phyloP scores from a whole-genome alignment of 208 protist genomes.

The Leptomonas pyrrhocoris region DNA sequence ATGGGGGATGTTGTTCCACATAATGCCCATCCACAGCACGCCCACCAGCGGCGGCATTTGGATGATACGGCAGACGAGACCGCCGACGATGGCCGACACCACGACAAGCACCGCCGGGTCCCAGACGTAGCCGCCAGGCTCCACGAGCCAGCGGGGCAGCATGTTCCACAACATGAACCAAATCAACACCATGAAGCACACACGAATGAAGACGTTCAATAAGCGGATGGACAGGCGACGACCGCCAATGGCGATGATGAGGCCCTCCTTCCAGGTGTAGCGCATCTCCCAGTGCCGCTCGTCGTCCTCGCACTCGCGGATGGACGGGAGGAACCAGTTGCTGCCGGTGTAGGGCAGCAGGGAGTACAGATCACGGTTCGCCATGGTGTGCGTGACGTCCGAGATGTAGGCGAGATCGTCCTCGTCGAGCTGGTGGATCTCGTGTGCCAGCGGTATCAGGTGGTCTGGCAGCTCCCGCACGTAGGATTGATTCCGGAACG shows the following conservation, averaged over 20 bases:
- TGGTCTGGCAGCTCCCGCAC: constrained; percentile 50
- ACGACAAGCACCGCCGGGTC: constrained; percentile 70
- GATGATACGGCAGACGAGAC: constrained; percentile 69
- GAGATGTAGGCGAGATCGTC: constrained; percentile 60
- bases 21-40: constrained; percentile 78
- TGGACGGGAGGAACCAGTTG: constrained; percentile 75
- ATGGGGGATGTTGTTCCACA: constrained; percentile 82
- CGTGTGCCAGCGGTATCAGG: constrained; percentile 50
- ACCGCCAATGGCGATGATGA: constrained; percentile 58
- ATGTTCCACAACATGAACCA: constrained; percentile 79
- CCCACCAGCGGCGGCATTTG: constrained; percentile 82
- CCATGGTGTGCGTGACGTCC: constrained; percentile 52
- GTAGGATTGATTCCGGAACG: constrained; percentile 34
- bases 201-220: constrained; percentile 69
- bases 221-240: constrained; percentile 52
- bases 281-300: constrained; percentile 53
- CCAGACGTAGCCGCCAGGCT: constrained; percentile 79
- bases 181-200: constrained; percentile 56
- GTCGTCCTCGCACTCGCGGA: constrained; percentile 42
- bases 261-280: constrained; percentile 45
- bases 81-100: constrained; percentile 64
- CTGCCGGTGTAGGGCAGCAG: constrained; percentile 73
- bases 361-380: constrained; percentile 72
- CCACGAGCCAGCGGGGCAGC: constrained; percentile 58
- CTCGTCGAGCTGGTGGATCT: constrained; percentile 58